Conservation (phyloP, 2,329 filamentous ascomycete genomes). For the Alternaria gaisen region DNA sequence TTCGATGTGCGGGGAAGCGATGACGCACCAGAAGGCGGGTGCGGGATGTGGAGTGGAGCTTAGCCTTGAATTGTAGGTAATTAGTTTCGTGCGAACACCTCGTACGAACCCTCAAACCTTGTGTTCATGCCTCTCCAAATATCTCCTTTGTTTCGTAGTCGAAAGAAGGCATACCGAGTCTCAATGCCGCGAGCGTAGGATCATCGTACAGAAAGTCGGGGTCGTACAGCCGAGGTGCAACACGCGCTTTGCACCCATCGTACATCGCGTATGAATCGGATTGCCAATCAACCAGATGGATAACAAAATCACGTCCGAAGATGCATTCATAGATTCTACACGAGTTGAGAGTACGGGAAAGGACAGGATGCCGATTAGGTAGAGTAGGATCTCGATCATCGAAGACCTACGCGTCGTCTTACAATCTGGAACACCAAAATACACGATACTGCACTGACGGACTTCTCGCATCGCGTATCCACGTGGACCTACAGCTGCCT, state of each 20-base stretch:
- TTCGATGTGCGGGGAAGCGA: constrained; percentile 6
- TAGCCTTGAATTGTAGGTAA: background rate
- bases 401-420: background rate
- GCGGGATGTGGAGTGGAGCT: background rate
- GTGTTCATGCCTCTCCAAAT: background rate
- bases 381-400: background rate
- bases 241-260: background rate
- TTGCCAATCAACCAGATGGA: background rate
- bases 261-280: background rate
- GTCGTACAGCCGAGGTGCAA: background rate
- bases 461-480: background rate
- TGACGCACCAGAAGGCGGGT: background rate
- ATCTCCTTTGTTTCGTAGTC: too few species aligned
- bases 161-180: background rate
- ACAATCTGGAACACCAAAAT: background rate
- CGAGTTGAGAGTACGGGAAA: background rate
- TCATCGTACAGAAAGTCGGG: background rate
- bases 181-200: background rate
- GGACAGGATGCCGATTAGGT: background rate
- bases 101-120: background rate
- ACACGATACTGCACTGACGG: background rate
- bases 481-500: background rate
- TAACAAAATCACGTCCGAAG: background rate
- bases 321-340: background rate
- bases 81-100: background rate